A percentile compares a stretch with the other conserved stretches of the same genome.
Conservation (phyloP, 2,329 filamentous ascomycete genomes). For the Aureobasidium sp. region DNA sequence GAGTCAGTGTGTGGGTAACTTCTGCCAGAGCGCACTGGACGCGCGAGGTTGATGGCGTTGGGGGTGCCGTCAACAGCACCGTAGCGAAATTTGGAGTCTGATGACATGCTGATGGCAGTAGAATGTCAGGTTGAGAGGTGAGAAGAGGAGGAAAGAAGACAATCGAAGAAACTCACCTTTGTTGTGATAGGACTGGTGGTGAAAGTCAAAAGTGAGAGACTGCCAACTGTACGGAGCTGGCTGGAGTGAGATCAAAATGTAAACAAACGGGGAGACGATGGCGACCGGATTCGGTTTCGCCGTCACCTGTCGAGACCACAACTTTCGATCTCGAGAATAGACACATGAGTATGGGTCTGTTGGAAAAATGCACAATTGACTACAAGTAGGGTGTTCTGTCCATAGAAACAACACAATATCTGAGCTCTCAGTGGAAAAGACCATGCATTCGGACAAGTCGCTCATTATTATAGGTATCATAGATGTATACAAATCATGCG, state of each 20-base stretch:
- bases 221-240: too few species aligned
- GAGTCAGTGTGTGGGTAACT: background rate
- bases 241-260: too few species aligned
- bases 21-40: background rate
- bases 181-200: background rate
- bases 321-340: too few species aligned
- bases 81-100: background rate
- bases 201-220: background rate
- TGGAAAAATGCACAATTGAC: background rate
- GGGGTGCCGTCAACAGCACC: background rate
- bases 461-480: too few species aligned
- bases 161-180: background rate
- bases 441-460: too few species aligned
- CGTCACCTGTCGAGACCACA: too few species aligned
- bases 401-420: background rate
- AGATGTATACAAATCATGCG: too few species aligned
- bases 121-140: background rate
- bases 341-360: background rate
- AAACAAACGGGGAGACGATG: too few species aligned
- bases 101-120: background rate
- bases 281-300: too few species aligned
- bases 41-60: background rate
- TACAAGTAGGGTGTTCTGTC: background rate
- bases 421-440: too few species aligned
- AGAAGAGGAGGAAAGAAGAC: background rate